Evolutionary conservation across 2,329 filamentous ascomycete genomes (phyloP).

Genomic region (Dendrostoma leiphaemia): DNA sequence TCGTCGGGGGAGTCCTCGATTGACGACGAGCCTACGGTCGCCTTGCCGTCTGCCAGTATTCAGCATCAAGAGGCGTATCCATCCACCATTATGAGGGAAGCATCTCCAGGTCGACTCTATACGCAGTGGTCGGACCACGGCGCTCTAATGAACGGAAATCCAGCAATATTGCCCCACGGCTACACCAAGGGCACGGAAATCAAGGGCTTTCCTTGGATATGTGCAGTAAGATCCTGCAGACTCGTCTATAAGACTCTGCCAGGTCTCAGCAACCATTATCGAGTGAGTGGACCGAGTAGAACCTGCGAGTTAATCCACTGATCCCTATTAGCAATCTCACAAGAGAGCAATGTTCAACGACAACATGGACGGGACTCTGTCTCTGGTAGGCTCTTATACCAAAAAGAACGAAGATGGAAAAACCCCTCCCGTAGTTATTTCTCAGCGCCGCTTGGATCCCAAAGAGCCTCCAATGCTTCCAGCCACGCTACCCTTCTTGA

Average conservation of each 20-base stretch:
- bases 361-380: conserved; percentile 30
- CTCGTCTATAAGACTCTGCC: background rate
- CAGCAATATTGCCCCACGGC: conserved; percentile 11
- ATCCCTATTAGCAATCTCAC: conserved; percentile 18
- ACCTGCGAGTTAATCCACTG: background rate
- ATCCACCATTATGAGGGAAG: background rate
- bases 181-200: conserved; percentile 1
- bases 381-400: conserved; percentile 18
- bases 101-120: conserved; percentile 1
- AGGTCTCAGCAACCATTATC: conserved; percentile 3
- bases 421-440: conserved; percentile 23
- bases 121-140: background rate
- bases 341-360: conserved; percentile 24
- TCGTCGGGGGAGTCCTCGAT: background rate
- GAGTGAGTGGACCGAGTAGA: background rate
- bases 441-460: conserved; percentile 16
- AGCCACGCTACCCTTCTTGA: background rate
- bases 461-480: conserved; percentile 13
- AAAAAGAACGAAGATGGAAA: background rate
- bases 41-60: conserved; percentile 3
- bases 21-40: conserved; percentile 2
- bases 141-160: background rate
- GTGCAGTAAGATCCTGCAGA: conserved; percentile 12
- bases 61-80: conserved; percentile 7
- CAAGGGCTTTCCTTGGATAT: conserved; percentile 9